Evolutionary conservation across 345 rosid genomes (phyloP), one percentile per base, ranked within the genome.

Genomic region (Gossypium mustelinum): DNA sequence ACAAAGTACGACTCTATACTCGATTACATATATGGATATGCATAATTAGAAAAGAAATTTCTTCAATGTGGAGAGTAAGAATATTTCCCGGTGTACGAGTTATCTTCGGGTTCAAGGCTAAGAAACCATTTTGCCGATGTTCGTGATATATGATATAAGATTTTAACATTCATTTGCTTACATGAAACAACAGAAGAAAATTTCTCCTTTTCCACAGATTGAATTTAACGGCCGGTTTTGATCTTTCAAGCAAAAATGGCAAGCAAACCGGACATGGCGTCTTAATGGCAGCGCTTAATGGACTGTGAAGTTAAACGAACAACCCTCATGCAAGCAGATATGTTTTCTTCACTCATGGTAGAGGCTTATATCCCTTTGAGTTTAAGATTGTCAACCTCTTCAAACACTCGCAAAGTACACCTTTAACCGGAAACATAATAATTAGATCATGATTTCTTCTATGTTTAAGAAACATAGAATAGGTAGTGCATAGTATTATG

Each of bases 301-400:
- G 65, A 34, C 7, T n/a, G 12, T 34, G 13, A 39, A 63, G 24
- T 17, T 63, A 17, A 63, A 39, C 68, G 9, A 6, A 68, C 10
- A 68, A 50, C 20, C 43, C 72, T 68, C 58, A 50, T 50, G 59
- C 24, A 68, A 51, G 60, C 73, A 52, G 14, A 51, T 51, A 69
- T 50, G 27, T 9, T 9, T 68, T 50, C 58, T 68, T 48, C 24
- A 9, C 43, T 27, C 22, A 27, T 13, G 29, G 22, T 17, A 50
- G 25, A 69, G 25, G 44, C 45, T 17, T 51, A 39, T 41, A 24
- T 63, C 68, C 6, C 45, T 16, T 14, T 7, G 68, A 63, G 43
- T 34, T 63, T 34, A 39, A 63, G 24, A 63, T 9, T 3, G 16
- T 39, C 24, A 64, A 17, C 68, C 50, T 34, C 47, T 34, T 5